Evolutionary conservation across 805 yeast species (phyloP), one percentile per base, ranked within the genome.

Genomic region (Wickerhamiella qilinensis): DNA sequence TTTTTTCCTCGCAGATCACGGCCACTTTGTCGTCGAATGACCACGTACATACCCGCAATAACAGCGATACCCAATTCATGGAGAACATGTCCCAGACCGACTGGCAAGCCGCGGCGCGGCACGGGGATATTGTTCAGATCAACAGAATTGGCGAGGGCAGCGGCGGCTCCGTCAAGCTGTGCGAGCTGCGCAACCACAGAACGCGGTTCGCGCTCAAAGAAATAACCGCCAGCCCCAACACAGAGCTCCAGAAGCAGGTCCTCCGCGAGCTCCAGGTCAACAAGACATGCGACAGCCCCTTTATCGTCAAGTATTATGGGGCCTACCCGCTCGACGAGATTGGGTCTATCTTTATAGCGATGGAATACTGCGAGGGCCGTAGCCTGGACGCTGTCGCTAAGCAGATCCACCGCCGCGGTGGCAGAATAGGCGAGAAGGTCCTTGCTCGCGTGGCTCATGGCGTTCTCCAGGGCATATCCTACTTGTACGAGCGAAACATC

Each of bases 281-380:
- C 57, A 69, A 82, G 46, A 68, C 77, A 30, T 88, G 93, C 55
- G 67, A 73, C 49, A 78, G 88, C 30, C 83, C 84, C 3, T 78
- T 74, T 53, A 91, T 91, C 44, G 97, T 88, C 20, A 71, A 75
- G 55, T 91, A 91, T 57, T 88, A 83, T 56, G 98, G 98, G 6
- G 85, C 94, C 45, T 91, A 82, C 52, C 65, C 82, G 46, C 76
- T 80, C 49, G 82, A 77, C 50, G 69, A 70, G 41, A 74, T 70
- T 43, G 80, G 85, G 21, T 73, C 85, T 52, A 85, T 91, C 30
- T 85, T 82, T 48, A 91, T 91, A 21, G 84, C 94, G 35, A 91
- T 91, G 97, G 98, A 91, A 58, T 91, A 73, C 56, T 91, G 93
- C 85, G 94, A 85, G 20, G 97, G 96, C 1, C 71, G 74, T 32